Conservation (phyloP, 768 basidiomycete genomes). For the Phanerodontia chrysosporium region DNA sequence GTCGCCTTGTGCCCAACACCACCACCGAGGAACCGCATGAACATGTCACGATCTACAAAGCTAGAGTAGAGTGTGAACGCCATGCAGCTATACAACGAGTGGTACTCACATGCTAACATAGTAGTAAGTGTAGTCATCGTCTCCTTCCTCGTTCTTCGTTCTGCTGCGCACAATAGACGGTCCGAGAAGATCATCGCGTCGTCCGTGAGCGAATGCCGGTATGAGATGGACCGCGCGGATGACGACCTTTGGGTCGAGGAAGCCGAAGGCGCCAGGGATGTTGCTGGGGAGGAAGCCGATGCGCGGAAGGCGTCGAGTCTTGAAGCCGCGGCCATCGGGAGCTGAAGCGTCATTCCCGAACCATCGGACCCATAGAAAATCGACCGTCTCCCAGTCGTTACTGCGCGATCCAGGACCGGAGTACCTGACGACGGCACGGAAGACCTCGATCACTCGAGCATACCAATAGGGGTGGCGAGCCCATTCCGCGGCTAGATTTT, state of each 20-base stretch:
- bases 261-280: slow-evolving; percentile 35
- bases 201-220: slow-evolving; percentile 32
- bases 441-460: slow-evolving; percentile 24
- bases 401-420: background rate
- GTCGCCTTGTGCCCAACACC: background rate
- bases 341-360: slow-evolving; percentile 26
- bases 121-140: slow-evolving; percentile 18
- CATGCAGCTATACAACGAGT: background rate
- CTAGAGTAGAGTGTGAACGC: slow-evolving; percentile 8
- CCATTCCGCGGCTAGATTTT: background rate
- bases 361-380: slow-evolving; percentile 40
- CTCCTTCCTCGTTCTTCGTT: background rate
- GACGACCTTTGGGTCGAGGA: slow-evolving; percentile 39
- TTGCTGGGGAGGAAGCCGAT: slow-evolving; percentile 34
- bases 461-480: slow-evolving; percentile 26
- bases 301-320: slow-evolving; percentile 26
- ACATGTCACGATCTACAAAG: slow-evolving; percentile 26
- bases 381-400: slow-evolving; percentile 14
- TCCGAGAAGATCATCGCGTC: slow-evolving; percentile 10
- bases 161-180: background rate
- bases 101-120: slow-evolving; percentile 24
- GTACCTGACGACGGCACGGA: slow-evolving; percentile 25
- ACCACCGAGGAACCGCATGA: slow-evolving; percentile 15
- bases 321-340: slow-evolving; percentile 23
- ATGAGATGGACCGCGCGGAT: slow-evolving; percentile 39